Evolutionary conservation across 2,329 filamentous ascomycete genomes (phyloP).

Genomic region (Aspergillus sp.): DNA sequence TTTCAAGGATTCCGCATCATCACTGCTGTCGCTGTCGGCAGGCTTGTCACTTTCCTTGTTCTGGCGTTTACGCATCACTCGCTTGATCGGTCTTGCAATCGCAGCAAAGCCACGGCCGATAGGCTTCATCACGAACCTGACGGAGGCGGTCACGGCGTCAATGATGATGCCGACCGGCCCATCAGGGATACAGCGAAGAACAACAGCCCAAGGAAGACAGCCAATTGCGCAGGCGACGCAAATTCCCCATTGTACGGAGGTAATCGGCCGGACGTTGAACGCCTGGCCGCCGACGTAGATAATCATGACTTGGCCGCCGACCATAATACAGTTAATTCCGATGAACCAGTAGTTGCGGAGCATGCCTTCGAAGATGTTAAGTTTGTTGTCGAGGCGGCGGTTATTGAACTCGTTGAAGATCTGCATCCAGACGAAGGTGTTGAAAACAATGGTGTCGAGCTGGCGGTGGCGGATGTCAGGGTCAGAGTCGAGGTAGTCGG

Average conservation of each 20-base stretch:
- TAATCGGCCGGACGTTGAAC: slow-evolving; percentile 72
- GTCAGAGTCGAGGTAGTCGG: slow-evolving; percentile 44
- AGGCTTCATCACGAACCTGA: slow-evolving; percentile 53
- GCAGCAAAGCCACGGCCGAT: slow-evolving; percentile 32
- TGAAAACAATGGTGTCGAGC: slow-evolving; percentile 85
- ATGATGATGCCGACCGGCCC: slow-evolving; percentile 48
- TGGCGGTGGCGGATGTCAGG: slow-evolving; percentile 48
- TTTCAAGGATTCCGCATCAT: slow-evolving; percentile 1
- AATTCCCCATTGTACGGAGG: slow-evolving; percentile 79
- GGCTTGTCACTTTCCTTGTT: slow-evolving; percentile 1
- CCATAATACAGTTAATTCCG: slow-evolving; percentile 80
- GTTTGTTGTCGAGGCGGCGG: slow-evolving; percentile 86
- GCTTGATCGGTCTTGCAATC: slow-evolving; percentile 23
- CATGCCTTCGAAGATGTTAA: slow-evolving; percentile 94
- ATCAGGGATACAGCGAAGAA: slow-evolving; percentile 82
- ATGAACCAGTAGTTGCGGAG: slow-evolving; percentile 86
- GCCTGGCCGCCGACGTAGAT: slow-evolving; percentile 80
- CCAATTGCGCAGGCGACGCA: slow-evolving; percentile 79
- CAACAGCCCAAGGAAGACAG: slow-evolving; percentile 80
- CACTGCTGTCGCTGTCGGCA: neutral
- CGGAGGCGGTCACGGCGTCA: slow-evolving; percentile 52
- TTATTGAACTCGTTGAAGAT: slow-evolving; percentile 99
- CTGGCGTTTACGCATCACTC: slow-evolving; percentile 19
- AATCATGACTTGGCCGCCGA: slow-evolving; percentile 85
- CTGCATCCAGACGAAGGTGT: slow-evolving; percentile 99